A percentile compares a stretch with the other conserved stretches of the same genome.
Evolutionary conservation across 2,329 filamentous ascomycete genomes (phyloP).

Genomic region (Aspergillus floridensis): DNA sequence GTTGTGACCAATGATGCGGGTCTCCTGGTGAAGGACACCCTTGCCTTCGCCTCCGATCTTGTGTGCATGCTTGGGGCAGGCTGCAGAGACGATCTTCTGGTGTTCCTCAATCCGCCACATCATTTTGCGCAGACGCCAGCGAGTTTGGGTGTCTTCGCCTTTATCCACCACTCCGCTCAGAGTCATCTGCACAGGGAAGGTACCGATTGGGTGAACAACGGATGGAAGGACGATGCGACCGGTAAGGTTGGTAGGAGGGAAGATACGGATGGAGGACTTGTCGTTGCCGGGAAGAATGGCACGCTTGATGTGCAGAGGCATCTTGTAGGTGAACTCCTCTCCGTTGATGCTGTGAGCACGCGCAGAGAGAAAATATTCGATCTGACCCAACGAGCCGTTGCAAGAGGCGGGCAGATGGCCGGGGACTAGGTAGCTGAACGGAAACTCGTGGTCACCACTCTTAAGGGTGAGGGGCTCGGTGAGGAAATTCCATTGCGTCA

Average conservation of each 20-base stretch:
- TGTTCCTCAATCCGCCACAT: constrained; percentile 93
- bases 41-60: constrained; percentile 66
- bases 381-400: constrained; percentile 67
- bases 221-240: constrained; percentile 78
- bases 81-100: constrained; percentile 72
- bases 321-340: constrained; percentile 63
- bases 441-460: constrained; percentile 69
- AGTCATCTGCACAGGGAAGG: constrained; percentile 74
- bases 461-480: constrained; percentile 47
- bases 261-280: constrained; percentile 88
- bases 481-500: constrained; percentile 78
- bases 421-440: constrained; percentile 82
- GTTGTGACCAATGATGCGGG: constrained; percentile 73
- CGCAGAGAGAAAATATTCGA: constrained; percentile 77
- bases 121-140: constrained; percentile 88
- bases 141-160: constrained; percentile 64
- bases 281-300: constrained; percentile 75
- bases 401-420: constrained; percentile 84
- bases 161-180: constrained; percentile 84
- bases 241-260: constrained; percentile 92
- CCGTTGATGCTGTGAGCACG: constrained; percentile 60
- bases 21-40: constrained; percentile 70
- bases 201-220: constrained; percentile 81
- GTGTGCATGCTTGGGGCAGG: constrained; percentile 72
- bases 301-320: constrained; percentile 71